Conservation (phyloP, 768 basidiomycete species). For the Tylopilus sp. region DNA sequence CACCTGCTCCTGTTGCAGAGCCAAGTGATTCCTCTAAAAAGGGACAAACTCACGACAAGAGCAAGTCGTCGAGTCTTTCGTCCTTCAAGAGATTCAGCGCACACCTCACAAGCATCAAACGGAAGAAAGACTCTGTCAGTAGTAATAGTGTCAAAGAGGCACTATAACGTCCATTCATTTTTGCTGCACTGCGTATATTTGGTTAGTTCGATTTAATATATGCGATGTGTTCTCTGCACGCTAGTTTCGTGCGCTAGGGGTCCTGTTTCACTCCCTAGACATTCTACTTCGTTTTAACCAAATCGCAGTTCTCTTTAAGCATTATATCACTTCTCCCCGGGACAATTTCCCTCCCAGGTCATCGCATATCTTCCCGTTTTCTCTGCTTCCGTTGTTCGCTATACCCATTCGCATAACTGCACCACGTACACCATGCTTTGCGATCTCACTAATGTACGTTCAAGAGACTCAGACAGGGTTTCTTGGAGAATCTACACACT, state of each 20-base stretch:
- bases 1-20: conserved; percentile 35
- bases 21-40: conserved; percentile 32
- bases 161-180: conserved; percentile 20
- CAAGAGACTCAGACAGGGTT: conserved; percentile 8
- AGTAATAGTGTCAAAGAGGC: conserved; percentile 46
- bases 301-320: conserved; percentile 7
- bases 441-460: conserved; percentile 32
- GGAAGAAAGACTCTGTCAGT: conserved; percentile 51
- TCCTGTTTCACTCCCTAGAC: conserved; percentile 5
- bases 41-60: conserved; percentile 47
- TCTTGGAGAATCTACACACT: conserved; percentile 14
- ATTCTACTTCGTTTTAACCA: conserved; percentile 9
- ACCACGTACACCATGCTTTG: conserved; percentile 27
- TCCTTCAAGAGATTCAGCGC: conserved; percentile 55
- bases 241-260: conserved; percentile 15
- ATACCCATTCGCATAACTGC: conserved; percentile 32
- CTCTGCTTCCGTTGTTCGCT: conserved; percentile 12
- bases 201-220: conserved; percentile 24
- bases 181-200: conserved; percentile 8
- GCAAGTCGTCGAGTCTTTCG: conserved; percentile 48
- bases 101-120: conserved; percentile 36
- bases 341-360: conserved; percentile 15
- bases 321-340: conserved; percentile 15
- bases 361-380: conserved; percentile 14
- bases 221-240: conserved; percentile 14